Conservation (phyloP, 2,329 filamentous ascomycete species). For the Fusarium camptoceras region DNA sequence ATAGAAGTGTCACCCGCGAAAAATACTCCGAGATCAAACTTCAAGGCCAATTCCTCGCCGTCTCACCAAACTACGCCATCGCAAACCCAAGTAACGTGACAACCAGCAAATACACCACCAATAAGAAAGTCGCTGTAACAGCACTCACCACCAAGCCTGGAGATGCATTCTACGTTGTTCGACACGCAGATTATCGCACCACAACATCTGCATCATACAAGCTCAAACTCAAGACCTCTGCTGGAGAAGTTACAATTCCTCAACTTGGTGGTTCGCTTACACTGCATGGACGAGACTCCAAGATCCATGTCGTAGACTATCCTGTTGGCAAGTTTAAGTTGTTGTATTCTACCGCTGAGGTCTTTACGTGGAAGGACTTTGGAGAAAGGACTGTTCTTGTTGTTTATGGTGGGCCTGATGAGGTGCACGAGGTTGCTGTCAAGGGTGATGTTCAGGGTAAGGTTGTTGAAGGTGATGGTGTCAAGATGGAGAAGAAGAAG, state of each 20-base stretch:
- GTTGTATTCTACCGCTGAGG: slow-evolving; percentile 76
- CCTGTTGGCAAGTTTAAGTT: slow-evolving; percentile 68
- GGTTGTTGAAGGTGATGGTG: slow-evolving; percentile 45
- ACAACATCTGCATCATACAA: slow-evolving; percentile 69
- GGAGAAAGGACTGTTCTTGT: slow-evolving; percentile 69
- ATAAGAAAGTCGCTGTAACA: slow-evolving; percentile 67
- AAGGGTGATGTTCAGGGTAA: slow-evolving; percentile 39
- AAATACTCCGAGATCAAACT: slow-evolving; percentile 86
- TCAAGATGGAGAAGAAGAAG: slow-evolving; percentile 39
- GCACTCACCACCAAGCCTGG: slow-evolving; percentile 66
- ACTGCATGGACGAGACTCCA: slow-evolving; percentile 73
- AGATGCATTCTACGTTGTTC: slow-evolving; percentile 72
- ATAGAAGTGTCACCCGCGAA: slow-evolving; percentile 74
- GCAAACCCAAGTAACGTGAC: slow-evolving; percentile 64
- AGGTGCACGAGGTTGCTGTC: slow-evolving; percentile 72
- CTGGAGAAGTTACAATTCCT: slow-evolving; percentile 64
- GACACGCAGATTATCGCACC: slow-evolving; percentile 75
- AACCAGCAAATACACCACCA: slow-evolving; percentile 64
- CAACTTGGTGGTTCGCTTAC: slow-evolving; percentile 67
- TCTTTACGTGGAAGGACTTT: slow-evolving; percentile 77
- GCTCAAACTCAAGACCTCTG: slow-evolving; percentile 70
- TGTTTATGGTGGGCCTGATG: slow-evolving; percentile 71
- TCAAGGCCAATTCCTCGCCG: slow-evolving; percentile 78
- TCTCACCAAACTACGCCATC: slow-evolving; percentile 75
- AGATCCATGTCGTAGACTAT: slow-evolving; percentile 76